Percentiles rank a stretch among this genome's conserved stretches.
phyloP scores from a whole-genome alignment of 371 early-diverging fungal genomes.

The Coemansia linderi region DNA sequence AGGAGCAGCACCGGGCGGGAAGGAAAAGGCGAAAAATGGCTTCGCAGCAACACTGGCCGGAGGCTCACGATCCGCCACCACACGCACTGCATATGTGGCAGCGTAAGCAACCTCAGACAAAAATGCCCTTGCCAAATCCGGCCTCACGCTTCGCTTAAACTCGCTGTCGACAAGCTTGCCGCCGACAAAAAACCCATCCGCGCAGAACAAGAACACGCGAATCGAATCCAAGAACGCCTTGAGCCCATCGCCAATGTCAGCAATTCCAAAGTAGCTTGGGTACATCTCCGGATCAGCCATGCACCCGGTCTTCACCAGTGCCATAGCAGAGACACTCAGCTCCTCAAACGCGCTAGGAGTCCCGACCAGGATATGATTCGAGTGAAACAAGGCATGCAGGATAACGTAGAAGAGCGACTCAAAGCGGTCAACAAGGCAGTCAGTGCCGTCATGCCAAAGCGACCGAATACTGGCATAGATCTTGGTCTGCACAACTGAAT shows the following conservation, averaged over 20 bases:
- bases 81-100: neutral
- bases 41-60: neutral
- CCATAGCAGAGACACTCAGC: neutral
- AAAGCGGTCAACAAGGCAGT: neutral
- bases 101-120: neutral
- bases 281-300: neutral
- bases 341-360: neutral
- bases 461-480: conserved; percentile 17
- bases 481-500: neutral
- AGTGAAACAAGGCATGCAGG: neutral
- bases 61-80: neutral
- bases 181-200: neutral
- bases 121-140: neutral
- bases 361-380: neutral
- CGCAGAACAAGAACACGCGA: neutral
- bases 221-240: neutral
- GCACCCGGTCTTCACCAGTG: neutral
- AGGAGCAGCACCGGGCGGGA: neutral
- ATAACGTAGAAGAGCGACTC: conserved; percentile 24
- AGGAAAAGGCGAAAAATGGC: neutral
- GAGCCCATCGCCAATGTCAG: neutral
- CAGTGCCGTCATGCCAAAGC: neutral
- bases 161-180: neutral
- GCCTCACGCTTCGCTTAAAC: neutral
- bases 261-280: neutral